These are phyloP conservation scores for Nosema muscidifuracis DNA, from an alignment of 371 early-diverging fungal species.

Conservation along the genomic window DNA sequence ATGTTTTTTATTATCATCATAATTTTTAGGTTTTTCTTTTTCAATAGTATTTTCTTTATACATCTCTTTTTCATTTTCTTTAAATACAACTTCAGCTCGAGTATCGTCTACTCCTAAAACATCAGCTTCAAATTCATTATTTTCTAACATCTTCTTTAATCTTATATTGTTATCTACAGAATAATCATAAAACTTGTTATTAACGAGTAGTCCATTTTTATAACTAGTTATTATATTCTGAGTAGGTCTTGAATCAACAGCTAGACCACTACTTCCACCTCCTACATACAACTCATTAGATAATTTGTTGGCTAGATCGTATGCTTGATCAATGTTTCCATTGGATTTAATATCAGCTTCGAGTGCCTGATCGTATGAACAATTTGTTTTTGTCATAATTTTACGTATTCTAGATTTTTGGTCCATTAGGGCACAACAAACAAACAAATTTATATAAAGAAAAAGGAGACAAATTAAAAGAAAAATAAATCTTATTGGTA, in stretches of 20 bases:
- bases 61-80: slow-evolving; percentile 12
- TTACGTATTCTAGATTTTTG: slow-evolving; percentile 19
- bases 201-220: slow-evolving; percentile 41
- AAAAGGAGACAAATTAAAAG: no score
- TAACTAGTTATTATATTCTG: slow-evolving; percentile 26
- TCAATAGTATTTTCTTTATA: slow-evolving; percentile 8
- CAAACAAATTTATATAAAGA: neutral
- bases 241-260: slow-evolving; percentile 23
- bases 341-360: slow-evolving; percentile 13
- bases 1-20: slow-evolving; percentile 7
- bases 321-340: slow-evolving; percentile 14
- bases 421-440: slow-evolving; percentile 4
- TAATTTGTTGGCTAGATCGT: slow-evolving; percentile 8
- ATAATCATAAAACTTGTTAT: slow-evolving; percentile 38
- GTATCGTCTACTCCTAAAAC: slow-evolving; percentile 6
- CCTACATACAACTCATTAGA: slow-evolving; percentile 32
- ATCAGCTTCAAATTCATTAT: slow-evolving; percentile 30
- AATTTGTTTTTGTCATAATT: slow-evolving; percentile 23
- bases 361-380: slow-evolving; percentile 23
- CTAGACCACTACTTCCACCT: slow-evolving; percentile 38
- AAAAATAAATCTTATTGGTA: no score
- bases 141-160: slow-evolving; percentile 33
- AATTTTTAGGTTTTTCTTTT: neutral
- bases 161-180: slow-evolving; percentile 21
- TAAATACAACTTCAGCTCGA: slow-evolving; percentile 25